Evolutionary conservation across 257 asterid species (phyloP).

Genomic region (Lavandula angustifolia): DNA sequence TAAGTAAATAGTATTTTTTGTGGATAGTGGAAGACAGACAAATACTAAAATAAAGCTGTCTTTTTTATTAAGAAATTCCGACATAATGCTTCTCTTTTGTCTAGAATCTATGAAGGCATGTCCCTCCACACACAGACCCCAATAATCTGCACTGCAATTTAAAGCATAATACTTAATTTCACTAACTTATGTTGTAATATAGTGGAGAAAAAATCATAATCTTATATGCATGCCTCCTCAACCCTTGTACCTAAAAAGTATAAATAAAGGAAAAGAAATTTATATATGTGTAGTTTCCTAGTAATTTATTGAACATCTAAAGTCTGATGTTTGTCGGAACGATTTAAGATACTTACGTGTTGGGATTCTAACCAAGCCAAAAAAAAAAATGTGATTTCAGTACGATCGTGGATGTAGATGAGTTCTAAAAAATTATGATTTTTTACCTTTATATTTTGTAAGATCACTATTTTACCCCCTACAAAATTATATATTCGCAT

Average conservation of each 20-base stretch:
- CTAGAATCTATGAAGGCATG: conserved; percentile 31
- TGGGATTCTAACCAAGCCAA: too few relatives aligned
- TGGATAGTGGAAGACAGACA: conserved; percentile 26
- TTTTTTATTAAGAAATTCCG: conserved; percentile 13
- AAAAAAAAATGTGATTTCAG: too few relatives aligned
- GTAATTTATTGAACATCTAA: too few relatives aligned
- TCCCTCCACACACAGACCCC: conserved; percentile 31
- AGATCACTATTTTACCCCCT: too few relatives aligned
- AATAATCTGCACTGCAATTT: conserved; percentile 21
- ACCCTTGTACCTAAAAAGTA: neutral
- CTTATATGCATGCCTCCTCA: conserved; percentile 14
- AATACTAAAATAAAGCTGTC: neutral
- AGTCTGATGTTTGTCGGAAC: too few relatives aligned
- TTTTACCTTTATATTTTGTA: too few relatives aligned
- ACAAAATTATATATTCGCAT: too few relatives aligned
- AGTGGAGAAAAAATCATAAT: conserved; percentile 5
- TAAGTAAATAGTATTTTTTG: neutral
- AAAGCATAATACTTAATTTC: conserved; percentile 14
- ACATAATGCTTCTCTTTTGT: conserved; percentile 28
- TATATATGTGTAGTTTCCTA: neutral
- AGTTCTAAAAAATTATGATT: too few relatives aligned
- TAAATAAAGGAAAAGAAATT: too few relatives aligned
- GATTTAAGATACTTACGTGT: too few relatives aligned
- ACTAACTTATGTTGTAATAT: conserved; percentile 13
- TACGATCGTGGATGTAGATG: too few relatives aligned